Conservation (phyloP, 805 yeast genomes). For the Wickerhamomyces sydowiorum region DNA sequence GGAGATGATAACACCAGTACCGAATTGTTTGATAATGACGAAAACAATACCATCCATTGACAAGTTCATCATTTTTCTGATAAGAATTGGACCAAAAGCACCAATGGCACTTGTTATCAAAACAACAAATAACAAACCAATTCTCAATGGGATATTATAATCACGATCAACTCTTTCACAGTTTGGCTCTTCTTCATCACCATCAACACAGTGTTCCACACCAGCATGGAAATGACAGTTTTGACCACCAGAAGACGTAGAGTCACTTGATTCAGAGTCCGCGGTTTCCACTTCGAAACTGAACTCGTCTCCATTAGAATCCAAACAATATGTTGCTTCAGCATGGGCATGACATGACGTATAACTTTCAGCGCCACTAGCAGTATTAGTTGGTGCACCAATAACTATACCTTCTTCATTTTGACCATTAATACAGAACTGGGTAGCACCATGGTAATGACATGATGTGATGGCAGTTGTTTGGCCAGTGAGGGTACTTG, state of each 20-base stretch:
- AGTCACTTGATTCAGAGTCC: not conserved
- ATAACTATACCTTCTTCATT: slow-evolving; percentile 11
- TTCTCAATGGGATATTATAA: not conserved
- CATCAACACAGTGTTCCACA: slow-evolving; percentile 18
- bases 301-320: slow-evolving; percentile 10
- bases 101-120: not conserved
- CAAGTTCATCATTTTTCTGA: not conserved
- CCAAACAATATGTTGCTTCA: slow-evolving; percentile 12
- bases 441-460: slow-evolving; percentile 11
- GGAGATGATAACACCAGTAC: slow-evolving; percentile 1
- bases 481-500: slow-evolving; percentile 2
- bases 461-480: slow-evolving; percentile 15
- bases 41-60: not conserved
- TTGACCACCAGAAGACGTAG: slow-evolving; percentile 2
- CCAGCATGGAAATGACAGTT: slow-evolving; percentile 20
- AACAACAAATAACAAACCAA: not conserved
- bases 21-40: not conserved
- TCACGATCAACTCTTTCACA: slow-evolving; percentile 7
- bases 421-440: slow-evolving; percentile 12
- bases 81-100: not conserved
- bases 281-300: slow-evolving; percentile 5
- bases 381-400: slow-evolving; percentile 10
- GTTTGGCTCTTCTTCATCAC: slow-evolving; percentile 6
- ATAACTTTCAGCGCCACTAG: slow-evolving; percentile 5
- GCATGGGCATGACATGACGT: slow-evolving; percentile 16